A percentile compares a stretch with the other conserved stretches of the same genome.
Evolutionary conservation across 345 rosid genomes (phyloP).

Genomic region (Eucalyptus tenuipes): DNA sequence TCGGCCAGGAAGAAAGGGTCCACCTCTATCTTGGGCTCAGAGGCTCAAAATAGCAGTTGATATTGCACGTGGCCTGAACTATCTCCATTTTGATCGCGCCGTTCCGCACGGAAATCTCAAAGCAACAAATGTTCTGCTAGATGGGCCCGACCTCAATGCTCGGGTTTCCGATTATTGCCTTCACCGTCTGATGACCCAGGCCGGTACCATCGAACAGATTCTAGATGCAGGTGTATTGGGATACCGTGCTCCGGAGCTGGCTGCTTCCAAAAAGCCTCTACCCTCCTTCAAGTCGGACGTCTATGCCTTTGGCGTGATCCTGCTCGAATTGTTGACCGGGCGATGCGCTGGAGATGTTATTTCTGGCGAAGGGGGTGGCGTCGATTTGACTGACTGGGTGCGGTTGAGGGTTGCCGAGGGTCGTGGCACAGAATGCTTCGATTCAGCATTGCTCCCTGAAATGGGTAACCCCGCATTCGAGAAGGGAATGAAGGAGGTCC

Average conservation of each 20-base stretch:
- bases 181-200: slow-evolving; percentile 93
- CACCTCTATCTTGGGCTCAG: slow-evolving; percentile 69
- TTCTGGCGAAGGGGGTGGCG: slow-evolving; percentile 66
- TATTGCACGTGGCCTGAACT: slow-evolving; percentile 97
- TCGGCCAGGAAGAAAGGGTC: slow-evolving; percentile 92
- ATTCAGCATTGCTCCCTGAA: slow-evolving; percentile 42
- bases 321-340: slow-evolving; percentile 76
- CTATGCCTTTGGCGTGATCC: slow-evolving; percentile 80
- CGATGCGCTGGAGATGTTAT: slow-evolving; percentile 93
- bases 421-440: slow-evolving; percentile 57
- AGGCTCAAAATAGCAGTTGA: slow-evolving; percentile 89
- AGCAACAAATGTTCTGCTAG: slow-evolving; percentile 73
- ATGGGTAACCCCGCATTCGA: slow-evolving; percentile 45
- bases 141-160: slow-evolving; percentile 87
- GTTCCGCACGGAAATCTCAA: slow-evolving; percentile 96
- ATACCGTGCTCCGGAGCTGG: slow-evolving; percentile 90
- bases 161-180: slow-evolving; percentile 95
- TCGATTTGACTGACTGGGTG: slow-evolving; percentile 83
- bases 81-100: slow-evolving; percentile 96
- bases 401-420: slow-evolving; percentile 59
- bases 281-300: slow-evolving; percentile 96
- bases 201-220: slow-evolving; percentile 87
- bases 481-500: slow-evolving; percentile 90
- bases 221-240: slow-evolving; percentile 92
- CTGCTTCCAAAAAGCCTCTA: slow-evolving; percentile 76